Percentiles rank a stretch among this genome's conserved stretches.
Conservation (phyloP, 495 filamentous ascomycete genomes). For the Xylaria cubensis region DNA sequence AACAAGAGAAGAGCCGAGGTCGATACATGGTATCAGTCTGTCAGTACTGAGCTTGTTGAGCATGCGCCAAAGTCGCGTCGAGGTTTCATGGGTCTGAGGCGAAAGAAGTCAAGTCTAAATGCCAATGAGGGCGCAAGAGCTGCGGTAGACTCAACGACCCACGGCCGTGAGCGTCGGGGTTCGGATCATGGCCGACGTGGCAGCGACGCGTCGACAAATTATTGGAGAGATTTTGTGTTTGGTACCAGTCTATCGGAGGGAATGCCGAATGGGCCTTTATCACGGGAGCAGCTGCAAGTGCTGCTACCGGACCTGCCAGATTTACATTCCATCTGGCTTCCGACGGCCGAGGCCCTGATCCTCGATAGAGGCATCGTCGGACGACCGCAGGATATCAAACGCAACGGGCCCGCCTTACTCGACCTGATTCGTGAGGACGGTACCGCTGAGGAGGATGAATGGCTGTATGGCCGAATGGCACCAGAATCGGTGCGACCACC, state of each 20-base stretch:
- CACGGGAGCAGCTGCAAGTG: conserved; percentile 52
- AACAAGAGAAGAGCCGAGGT: conserved; percentile 59
- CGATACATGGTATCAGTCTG: conserved; percentile 58
- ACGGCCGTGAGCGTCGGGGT: conserved; percentile 37
- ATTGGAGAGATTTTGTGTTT: conserved; percentile 54
- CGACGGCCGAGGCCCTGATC: conserved; percentile 62
- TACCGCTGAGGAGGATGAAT: conserved; percentile 58
- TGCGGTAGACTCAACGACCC: conserved; percentile 21
- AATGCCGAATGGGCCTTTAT: conserved; percentile 59
- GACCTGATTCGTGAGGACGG: conserved; percentile 61
- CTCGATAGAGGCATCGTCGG: conserved; percentile 60
- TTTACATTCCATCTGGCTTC: conserved; percentile 58
- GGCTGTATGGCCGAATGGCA: conserved; percentile 54
- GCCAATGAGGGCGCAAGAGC: conserved; percentile 26
- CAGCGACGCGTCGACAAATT: conserved; percentile 43
- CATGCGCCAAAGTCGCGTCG: conserved; percentile 52
- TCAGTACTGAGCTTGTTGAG: conserved; percentile 51
- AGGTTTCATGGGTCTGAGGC: conserved; percentile 52
- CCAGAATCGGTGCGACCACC: conserved; percentile 54
- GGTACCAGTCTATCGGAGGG: conserved; percentile 59
- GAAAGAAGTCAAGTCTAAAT: conserved; percentile 54
- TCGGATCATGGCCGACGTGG: conserved; percentile 38
- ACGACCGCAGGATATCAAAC: conserved; percentile 57
- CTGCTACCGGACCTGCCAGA: conserved; percentile 57
- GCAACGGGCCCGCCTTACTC: conserved; percentile 58